A percentile compares a stretch with the other conserved stretches of the same genome.
These are phyloP conservation scores for Solanum pennellii DNA, from an alignment of 257 asterid genomes.

Conservation along the genomic window DNA sequence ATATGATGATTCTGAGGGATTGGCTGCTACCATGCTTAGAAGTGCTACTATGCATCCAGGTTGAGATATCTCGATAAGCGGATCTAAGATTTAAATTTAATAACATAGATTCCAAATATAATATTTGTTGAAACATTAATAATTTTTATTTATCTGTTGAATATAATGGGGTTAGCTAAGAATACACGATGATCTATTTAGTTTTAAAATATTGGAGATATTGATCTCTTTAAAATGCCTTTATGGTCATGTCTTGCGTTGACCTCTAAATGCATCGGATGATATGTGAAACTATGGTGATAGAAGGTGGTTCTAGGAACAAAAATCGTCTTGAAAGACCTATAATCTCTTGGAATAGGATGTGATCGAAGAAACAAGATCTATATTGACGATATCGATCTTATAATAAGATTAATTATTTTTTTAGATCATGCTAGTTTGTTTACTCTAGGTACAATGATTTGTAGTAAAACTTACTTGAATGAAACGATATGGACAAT, in stretches of 20 bases:
- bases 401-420: not conserved
- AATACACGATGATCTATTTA: not conserved
- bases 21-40: constrained; percentile 34
- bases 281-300: not conserved
- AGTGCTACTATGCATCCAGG: constrained; percentile 60
- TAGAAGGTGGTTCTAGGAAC: no score
- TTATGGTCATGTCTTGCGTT: not conserved
- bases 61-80: constrained; percentile 1
- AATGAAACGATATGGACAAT: not conserved
- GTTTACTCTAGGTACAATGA: not conserved
- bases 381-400: not conserved
- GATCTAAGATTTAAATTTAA: not conserved
- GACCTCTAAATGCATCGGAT: not conserved
- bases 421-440: not conserved
- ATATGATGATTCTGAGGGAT: constrained; percentile 28
- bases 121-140: not conserved
- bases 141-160: not conserved
- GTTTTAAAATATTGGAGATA: not conserved
- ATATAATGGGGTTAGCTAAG: not conserved
- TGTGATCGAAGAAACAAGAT: not conserved
- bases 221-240: not conserved
- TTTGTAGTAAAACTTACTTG: not conserved
- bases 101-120: not conserved
- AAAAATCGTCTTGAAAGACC: not conserved
- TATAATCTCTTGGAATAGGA: not conserved